Conservation (phyloP, 768 basidiomycete genomes). For the Boletus sensibilis region DNA sequence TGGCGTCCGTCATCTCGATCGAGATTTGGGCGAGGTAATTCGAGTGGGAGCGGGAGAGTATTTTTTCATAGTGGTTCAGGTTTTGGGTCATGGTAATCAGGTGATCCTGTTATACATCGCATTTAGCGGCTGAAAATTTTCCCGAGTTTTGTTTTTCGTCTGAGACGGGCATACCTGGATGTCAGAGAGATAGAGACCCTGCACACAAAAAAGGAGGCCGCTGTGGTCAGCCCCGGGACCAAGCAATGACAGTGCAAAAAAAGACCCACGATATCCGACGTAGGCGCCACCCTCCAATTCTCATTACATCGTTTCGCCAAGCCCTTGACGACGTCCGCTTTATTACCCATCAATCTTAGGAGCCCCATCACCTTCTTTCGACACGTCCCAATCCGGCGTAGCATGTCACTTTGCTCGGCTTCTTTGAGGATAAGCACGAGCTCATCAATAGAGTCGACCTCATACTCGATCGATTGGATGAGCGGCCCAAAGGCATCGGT, state of each 20-base stretch:
- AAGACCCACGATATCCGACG: conserved; percentile 83
- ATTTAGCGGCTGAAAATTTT: conserved; percentile 1
- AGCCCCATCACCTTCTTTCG: conserved; percentile 99
- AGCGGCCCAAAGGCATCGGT: conserved; percentile 98
- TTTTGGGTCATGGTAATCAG: conserved; percentile 99
- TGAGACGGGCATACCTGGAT: conserved; percentile 62
- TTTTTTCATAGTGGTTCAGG: conserved; percentile 99
- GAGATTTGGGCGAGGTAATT: conserved; percentile 99
- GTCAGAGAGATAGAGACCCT: conserved; percentile 95
- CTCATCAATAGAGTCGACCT: conserved; percentile 99
- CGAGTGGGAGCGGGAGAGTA: conserved; percentile 95
- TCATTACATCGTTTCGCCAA: conserved; percentile 97
- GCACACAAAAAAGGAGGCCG: neutral
- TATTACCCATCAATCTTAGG: conserved; percentile 95
- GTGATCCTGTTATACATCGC: conserved; percentile 62
- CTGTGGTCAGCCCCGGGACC: neutral
- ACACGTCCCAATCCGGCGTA: conserved; percentile 94
- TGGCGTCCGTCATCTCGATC: conserved; percentile 99
- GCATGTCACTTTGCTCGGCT: conserved; percentile 86
- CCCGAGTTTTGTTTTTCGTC: too few species aligned
- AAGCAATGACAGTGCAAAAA: neutral
- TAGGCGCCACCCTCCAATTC: conserved; percentile 97
- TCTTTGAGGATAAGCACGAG: conserved; percentile 90
- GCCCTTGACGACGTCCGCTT: conserved; percentile 99
- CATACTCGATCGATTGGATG: conserved; percentile 98